Base-by-base conservation (phyloP, 2,329 filamentous ascomycete genomes). In the Aspergillus amoenus region DNA sequence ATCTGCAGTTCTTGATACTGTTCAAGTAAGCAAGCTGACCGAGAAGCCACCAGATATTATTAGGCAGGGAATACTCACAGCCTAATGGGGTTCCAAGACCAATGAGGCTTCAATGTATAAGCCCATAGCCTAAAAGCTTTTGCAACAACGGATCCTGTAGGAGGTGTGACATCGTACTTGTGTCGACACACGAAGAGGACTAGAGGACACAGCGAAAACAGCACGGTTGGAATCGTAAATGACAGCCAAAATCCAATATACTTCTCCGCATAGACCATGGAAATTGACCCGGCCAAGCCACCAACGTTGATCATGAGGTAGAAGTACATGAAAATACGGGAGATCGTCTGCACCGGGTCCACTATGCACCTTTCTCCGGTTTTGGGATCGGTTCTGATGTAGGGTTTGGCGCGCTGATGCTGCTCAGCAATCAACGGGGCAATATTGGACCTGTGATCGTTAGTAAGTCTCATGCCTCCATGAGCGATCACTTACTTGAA, bases 261-360 rank as follows among this genome's bases (percentile, higher is more conserved):
- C 71, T 89, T 88, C 73, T 91, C 89, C 1, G 88, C 84, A 66
- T 89, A 91, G 34, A 85, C 86, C 84, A 88, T 90, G 66, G 76
- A 78, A 58, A 88, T 81, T 70, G 85, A 84, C 34, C 81, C 84
- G 52, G 80, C 68, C 47, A 87, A 76, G 45, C 85, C 82, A 43
- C 88, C 88, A 17, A 88, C 69, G 69, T 90, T 90, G 76, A 89
- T 88, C 67, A 87, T 81, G 46, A 88, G 79, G 73, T 90, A 91
- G 72, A 89, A 90, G 71, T 84, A 88, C 66, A 85, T 81, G 70
- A 87, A 89, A 43, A 90, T 84, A 44, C 87, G 82, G n/a, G 83
- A 84, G 64, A 88, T 82, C 52, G 88, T 91, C 58, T 87, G 80
- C 50, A 83, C 83, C 1, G 88, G 88, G 66, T 90, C 88, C 52